Evolutionary conservation across 371 early-diverging fungal species (phyloP).

Genomic region (Umbelopsis sp.): DNA sequence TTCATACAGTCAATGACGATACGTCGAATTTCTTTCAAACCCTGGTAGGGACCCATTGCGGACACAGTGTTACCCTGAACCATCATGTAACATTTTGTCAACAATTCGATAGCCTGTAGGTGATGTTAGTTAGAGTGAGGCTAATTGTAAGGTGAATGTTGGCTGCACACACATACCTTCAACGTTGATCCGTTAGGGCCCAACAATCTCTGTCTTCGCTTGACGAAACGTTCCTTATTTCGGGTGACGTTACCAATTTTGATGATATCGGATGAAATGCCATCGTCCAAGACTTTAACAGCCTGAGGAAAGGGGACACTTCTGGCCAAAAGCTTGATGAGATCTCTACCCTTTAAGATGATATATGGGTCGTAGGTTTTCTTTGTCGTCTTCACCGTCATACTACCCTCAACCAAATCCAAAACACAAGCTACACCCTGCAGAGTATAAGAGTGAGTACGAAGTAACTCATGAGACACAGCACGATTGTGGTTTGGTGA

Average conservation of each 20-base stretch:
- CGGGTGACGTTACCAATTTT: constrained; percentile 94
- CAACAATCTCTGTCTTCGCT: constrained; percentile 95
- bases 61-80: constrained; percentile 98
- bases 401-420: constrained; percentile 95
- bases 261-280: constrained; percentile 94
- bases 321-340: constrained; percentile 94
- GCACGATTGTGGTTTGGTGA: neutral
- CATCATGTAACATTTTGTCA: constrained; percentile 97
- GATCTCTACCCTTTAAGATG: constrained; percentile 95
- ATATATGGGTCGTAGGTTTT: constrained; percentile 98
- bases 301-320: constrained; percentile 97
- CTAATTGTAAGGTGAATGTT: neutral
- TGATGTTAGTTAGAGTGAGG: constrained; percentile 14
- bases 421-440: constrained; percentile 92
- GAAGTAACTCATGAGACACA: neutral
- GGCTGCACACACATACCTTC: constrained; percentile 54
- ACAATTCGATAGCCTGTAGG: constrained; percentile 87
- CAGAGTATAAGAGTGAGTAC: constrained; percentile 14
- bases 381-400: constrained; percentile 98
- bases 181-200: constrained; percentile 98
- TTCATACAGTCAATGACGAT: constrained; percentile 98
- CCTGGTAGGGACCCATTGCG: constrained; percentile 93
- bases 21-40: constrained; percentile 89
- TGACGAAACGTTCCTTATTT: constrained; percentile 98
- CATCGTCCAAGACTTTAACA: constrained; percentile 93